These are phyloP conservation scores for Stephania yunnanensis DNA, from an alignment of 164 flowering plant species.

Conservation along the genomic window DNA sequence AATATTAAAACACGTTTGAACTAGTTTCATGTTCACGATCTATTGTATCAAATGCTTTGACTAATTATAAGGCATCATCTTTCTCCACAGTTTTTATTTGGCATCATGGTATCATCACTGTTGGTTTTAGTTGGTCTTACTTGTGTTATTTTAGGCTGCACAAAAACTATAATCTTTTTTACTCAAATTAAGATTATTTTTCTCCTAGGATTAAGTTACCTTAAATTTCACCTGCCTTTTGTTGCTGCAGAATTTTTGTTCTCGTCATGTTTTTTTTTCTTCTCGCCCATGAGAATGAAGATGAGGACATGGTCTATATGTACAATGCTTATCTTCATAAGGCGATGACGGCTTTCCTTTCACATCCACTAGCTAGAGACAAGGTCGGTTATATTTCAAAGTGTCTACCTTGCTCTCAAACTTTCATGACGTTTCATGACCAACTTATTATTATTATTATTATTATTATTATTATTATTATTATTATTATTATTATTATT, in stretches of 20 bases:
- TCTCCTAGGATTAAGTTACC: not conserved
- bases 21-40: too few relatives aligned
- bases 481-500: too few relatives aligned
- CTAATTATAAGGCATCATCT: too few relatives aligned
- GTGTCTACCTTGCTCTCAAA: not conserved
- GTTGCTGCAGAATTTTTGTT: not conserved
- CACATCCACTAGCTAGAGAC: constrained; percentile 84
- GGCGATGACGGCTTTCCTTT: constrained; percentile 78
- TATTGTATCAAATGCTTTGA: too few relatives aligned
- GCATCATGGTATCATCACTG: too few relatives aligned
- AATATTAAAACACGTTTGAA: too few relatives aligned
- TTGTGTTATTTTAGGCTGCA: not conserved
- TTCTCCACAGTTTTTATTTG: too few relatives aligned
- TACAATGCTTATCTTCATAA: constrained; percentile 93
- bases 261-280: not conserved
- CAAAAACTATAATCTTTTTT: not conserved
- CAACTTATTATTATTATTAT: too few relatives aligned
- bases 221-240: not conserved
- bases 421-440: not conserved
- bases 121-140: not conserved
- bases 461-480: not conserved
- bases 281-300: constrained; percentile 63
- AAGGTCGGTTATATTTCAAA: constrained; percentile 55
- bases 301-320: constrained; percentile 93
- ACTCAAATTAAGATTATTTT: not conserved